phyloP scores from a whole-genome alignment of 1,284 basidiomycete genomes.

The Melampsora americana region DNA sequence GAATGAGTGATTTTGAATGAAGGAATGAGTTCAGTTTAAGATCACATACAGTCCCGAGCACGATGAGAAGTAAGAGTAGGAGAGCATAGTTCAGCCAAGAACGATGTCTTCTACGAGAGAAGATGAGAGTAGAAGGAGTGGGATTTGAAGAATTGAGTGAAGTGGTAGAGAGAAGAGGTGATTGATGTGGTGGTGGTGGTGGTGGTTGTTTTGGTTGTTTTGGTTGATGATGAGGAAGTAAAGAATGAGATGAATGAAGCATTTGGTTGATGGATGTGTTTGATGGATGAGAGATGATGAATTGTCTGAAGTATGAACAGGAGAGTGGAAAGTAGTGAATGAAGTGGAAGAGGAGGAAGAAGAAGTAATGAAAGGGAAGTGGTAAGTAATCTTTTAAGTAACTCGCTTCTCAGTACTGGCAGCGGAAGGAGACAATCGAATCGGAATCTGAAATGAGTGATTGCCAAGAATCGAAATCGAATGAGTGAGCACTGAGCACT shows the following conservation, averaged over 20 bases:
- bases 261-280: background rate
- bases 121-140: background rate
- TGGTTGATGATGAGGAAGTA: background rate
- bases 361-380: background rate
- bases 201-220: background rate
- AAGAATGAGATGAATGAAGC: background rate
- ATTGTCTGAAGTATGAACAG: background rate
- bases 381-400: background rate
- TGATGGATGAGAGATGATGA: background rate
- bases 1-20: background rate
- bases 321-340: too few species aligned
- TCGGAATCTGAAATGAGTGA: too few species aligned
- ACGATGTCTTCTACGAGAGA: background rate
- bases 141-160: background rate
- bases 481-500: too few species aligned
- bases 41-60: slow-evolving; percentile 20
- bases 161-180: background rate
- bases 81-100: slow-evolving; percentile 23
- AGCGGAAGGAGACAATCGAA: too few species aligned
- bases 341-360: too few species aligned
- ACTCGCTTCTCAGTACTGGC: too few species aligned
- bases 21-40: background rate
- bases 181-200: too few species aligned
- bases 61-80: slow-evolving; percentile 11
- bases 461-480: too few species aligned